These are phyloP conservation scores for Echites panduratus DNA, from an alignment of 257 asterid species.

Conservation along the genomic window DNA sequence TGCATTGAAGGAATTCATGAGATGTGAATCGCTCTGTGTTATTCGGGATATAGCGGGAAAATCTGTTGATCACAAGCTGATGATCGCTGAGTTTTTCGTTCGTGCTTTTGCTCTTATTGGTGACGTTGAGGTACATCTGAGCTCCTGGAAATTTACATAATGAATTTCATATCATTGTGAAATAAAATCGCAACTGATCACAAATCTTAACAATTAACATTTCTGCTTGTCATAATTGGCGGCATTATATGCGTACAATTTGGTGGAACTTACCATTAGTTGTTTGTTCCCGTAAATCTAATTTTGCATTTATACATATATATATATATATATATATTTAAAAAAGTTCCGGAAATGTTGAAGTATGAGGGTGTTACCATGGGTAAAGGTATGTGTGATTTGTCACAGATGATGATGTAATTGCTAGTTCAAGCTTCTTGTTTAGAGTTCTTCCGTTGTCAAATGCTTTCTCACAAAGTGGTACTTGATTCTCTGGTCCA, in stretches of 20 bases:
- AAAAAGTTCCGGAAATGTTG: not conserved
- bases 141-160: not conserved
- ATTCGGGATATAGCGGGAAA: slow-evolving; percentile 48
- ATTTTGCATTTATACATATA: not conserved
- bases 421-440: not conserved
- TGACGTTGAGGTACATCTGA: slow-evolving; percentile 58
- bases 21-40: slow-evolving; percentile 49
- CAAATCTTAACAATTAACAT: not conserved
- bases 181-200: not conserved
- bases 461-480: not conserved
- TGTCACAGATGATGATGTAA: not conserved
- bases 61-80: slow-evolving; percentile 51
- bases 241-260: not conserved
- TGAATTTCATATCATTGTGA: not conserved
- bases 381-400: not conserved
- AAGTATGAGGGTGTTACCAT: not conserved
- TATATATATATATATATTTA: too few relatives aligned
- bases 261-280: not conserved
- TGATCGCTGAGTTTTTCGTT: slow-evolving; percentile 56
- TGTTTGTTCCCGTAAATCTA: not conserved
- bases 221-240: not conserved
- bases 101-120: slow-evolving; percentile 62
- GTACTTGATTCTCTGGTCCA: slow-evolving; percentile 4
- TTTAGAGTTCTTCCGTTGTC: not conserved
- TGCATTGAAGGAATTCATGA: slow-evolving; percentile 50